Conservation (phyloP, 2,329 filamentous ascomycete genomes). For the Gnomoniopsis smithogilvyi region DNA sequence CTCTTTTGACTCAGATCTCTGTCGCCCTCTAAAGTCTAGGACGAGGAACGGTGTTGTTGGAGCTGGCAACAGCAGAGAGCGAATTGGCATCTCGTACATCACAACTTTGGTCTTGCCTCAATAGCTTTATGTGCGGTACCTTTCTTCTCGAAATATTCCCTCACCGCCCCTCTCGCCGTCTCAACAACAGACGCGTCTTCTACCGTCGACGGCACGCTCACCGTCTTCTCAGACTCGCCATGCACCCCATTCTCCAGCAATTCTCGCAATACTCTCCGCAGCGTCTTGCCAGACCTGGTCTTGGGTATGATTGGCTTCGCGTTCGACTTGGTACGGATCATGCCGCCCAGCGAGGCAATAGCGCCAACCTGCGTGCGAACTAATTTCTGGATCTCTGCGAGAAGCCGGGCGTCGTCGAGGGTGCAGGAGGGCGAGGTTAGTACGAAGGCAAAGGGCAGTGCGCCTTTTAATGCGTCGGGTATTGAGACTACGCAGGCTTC, state of each 20-base stretch:
- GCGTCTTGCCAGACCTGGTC: conserved; percentile 87
- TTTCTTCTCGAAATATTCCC: conserved; percentile 68
- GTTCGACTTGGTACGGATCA: conserved; percentile 55
- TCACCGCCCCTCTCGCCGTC: conserved; percentile 67
- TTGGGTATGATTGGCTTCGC: conserved; percentile 86
- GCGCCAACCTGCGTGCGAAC: conserved; percentile 81
- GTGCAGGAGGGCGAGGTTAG: conserved; percentile 44
- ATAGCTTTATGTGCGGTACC: conserved; percentile 39
- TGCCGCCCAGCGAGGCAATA: conserved; percentile 81
- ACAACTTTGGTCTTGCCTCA: conserved; percentile 48
- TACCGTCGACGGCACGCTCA: conserved; percentile 78
- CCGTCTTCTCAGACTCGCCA: conserved; percentile 67
- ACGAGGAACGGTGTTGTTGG: too few species aligned
- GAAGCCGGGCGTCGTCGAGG: conserved; percentile 45
- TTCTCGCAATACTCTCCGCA: conserved; percentile 77
- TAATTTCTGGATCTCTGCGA: conserved; percentile 64
- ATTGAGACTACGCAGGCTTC: conserved; percentile 86
- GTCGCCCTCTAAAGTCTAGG: too few species aligned
- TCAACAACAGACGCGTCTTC: conserved; percentile 76
- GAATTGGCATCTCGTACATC: neutral
- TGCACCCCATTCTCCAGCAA: conserved; percentile 78
- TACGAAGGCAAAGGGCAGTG: conserved; percentile 88
- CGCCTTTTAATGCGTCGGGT: conserved; percentile 82
- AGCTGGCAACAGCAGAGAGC: neutral
- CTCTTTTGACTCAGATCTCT: too few species aligned